A percentile compares a stretch with the other conserved stretches of the same genome.
Evolutionary conservation across 495 filamentous ascomycete species (phyloP).

Genomic region (Aspergillus campestris): DNA sequence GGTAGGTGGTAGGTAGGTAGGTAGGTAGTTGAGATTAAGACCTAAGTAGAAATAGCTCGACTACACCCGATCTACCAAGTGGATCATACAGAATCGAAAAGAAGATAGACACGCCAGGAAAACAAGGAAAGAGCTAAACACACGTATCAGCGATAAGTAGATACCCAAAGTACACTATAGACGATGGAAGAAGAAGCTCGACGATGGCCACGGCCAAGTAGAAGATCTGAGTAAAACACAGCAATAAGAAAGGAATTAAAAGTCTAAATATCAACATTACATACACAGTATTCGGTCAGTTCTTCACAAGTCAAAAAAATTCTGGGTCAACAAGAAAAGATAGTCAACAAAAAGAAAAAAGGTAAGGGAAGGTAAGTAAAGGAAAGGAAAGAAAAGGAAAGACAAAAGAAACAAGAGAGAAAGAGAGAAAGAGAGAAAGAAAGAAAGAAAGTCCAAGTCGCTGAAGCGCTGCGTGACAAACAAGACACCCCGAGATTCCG

Average conservation of each 20-base stretch:
- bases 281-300: background rate
- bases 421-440: background rate
- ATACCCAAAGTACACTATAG: too few species aligned
- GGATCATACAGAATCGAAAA: too few species aligned
- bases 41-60: background rate
- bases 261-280: too few species aligned
- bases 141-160: background rate
- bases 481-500: too few species aligned
- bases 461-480: too few species aligned
- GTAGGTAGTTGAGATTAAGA: too few species aligned
- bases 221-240: too few species aligned
- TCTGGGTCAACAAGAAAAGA: too few species aligned
- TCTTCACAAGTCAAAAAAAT: background rate
- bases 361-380: conserved; percentile 1
- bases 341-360: conserved; percentile 5
- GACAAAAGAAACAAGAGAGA: background rate
- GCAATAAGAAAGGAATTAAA: too few species aligned
- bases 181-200: too few species aligned
- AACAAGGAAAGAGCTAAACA: background rate
- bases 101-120: background rate
- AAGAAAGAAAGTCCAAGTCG: background rate
- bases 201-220: too few species aligned
- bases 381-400: background rate
- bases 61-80: background rate
- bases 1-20: too few species aligned